Evolutionary conservation across 495 filamentous ascomycete genomes (phyloP).

Genomic region (Xylaria castorea): DNA sequence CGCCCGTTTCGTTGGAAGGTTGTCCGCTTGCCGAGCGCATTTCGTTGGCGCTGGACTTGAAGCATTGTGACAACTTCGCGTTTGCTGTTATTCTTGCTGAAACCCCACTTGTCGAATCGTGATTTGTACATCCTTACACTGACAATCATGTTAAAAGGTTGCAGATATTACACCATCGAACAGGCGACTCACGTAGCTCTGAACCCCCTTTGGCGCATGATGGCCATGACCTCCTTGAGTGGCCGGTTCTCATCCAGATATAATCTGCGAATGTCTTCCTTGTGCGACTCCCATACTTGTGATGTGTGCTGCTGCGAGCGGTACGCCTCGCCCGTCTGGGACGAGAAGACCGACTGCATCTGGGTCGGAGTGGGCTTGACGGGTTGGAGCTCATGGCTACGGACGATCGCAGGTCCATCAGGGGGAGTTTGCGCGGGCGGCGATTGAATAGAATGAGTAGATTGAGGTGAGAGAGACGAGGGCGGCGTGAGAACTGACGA

Average conservation of each 20-base stretch:
- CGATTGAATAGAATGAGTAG: slow-evolving; percentile 25
- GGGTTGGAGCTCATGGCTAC: slow-evolving; percentile 31
- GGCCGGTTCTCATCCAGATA: slow-evolving; percentile 44
- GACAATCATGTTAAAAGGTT: slow-evolving; percentile 28
- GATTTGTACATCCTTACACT: slow-evolving; percentile 46
- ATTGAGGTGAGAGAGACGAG: slow-evolving; percentile 25
- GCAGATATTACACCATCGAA: background rate
- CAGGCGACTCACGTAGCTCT: slow-evolving; percentile 44
- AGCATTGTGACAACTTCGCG: slow-evolving; percentile 47
- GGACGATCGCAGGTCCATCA: slow-evolving; percentile 26
- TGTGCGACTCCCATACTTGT: slow-evolving; percentile 45
- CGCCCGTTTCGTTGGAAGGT: slow-evolving; percentile 46
- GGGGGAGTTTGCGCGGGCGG: slow-evolving; percentile 33
- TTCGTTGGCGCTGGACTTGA: slow-evolving; percentile 46
- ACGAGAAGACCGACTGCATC: slow-evolving; percentile 43
- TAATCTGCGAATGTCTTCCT: slow-evolving; percentile 41
- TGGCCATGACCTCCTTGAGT: slow-evolving; percentile 47
- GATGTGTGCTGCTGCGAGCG: slow-evolving; percentile 41
- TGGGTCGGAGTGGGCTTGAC: slow-evolving; percentile 34
- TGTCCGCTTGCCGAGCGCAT: slow-evolving; percentile 46
- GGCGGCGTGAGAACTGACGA: slow-evolving; percentile 26
- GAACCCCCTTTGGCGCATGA: slow-evolving; percentile 46
- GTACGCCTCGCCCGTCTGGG: slow-evolving; percentile 42
- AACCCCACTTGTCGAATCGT: slow-evolving; percentile 45
- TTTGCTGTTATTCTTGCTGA: slow-evolving; percentile 45